Conservation (phyloP, 768 basidiomycete genomes). For the Dendrothele bispora region DNA sequence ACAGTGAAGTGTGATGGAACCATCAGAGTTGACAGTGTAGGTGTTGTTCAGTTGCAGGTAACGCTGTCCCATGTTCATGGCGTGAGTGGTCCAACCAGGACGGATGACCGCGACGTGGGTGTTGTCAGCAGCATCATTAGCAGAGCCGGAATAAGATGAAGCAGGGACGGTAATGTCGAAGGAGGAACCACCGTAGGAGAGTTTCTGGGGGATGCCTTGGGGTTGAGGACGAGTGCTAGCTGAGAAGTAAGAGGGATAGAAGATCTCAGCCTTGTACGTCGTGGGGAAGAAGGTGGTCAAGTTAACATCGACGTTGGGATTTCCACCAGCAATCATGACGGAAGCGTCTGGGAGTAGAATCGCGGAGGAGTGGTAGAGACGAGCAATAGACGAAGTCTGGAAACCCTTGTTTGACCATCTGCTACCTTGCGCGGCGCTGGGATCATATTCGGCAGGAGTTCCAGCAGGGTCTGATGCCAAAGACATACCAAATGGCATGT, state of each 20-base stretch:
- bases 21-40: conserved; percentile 77
- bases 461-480: conserved; percentile 79
- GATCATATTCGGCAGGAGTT: conserved; percentile 83
- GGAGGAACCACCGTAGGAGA: conserved; percentile 79
- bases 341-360: conserved; percentile 87
- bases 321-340: conserved; percentile 88
- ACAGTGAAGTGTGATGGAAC: conserved; percentile 76
- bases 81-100: conserved; percentile 84
- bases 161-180: conserved; percentile 77
- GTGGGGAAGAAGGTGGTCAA: conserved; percentile 64
- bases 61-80: conserved; percentile 88
- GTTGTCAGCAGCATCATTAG: conserved; percentile 71
- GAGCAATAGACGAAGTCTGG: conserved; percentile 59
- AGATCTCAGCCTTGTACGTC: conserved; percentile 80
- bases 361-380: conserved; percentile 91
- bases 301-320: conserved; percentile 88
- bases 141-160: conserved; percentile 62
- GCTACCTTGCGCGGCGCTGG: conserved; percentile 64
- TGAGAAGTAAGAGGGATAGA: conserved; percentile 89
- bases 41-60: conserved; percentile 81
- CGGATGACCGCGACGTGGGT: conserved; percentile 78
- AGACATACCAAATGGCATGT: conserved; percentile 73
- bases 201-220: conserved; percentile 63
- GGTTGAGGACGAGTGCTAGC: conserved; percentile 68
- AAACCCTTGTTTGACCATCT: conserved; percentile 76